Evolutionary conservation across 169 alveolate genomes (phyloP).

Genomic region (Plasmodium berghei): DNA sequence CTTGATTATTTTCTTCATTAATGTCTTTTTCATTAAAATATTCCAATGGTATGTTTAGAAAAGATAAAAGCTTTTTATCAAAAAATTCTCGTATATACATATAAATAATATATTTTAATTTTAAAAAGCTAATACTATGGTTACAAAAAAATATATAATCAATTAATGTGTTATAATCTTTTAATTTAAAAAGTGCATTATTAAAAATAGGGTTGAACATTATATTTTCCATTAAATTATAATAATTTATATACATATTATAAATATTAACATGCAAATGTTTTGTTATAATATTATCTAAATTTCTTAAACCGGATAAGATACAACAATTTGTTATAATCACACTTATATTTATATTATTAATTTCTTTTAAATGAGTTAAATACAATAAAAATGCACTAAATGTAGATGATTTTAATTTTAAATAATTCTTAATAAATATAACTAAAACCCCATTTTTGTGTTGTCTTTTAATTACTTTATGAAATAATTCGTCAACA

Average conservation of each 20-base stretch:
- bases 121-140: slow-evolving; percentile 20
- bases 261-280: slow-evolving; percentile 50
- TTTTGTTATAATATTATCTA: slow-evolving; percentile 42
- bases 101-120: slow-evolving; percentile 38
- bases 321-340: slow-evolving; percentile 49
- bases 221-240: slow-evolving; percentile 28
- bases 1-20: not conserved
- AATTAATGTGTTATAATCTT: slow-evolving; percentile 35
- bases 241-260: slow-evolving; percentile 54
- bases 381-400: slow-evolving; percentile 40
- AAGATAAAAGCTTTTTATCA: slow-evolving; percentile 47
- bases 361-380: slow-evolving; percentile 46
- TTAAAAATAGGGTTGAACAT: slow-evolving; percentile 52
- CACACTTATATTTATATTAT: slow-evolving; percentile 51
- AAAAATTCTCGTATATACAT: slow-evolving; percentile 60
- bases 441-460: slow-evolving; percentile 32
- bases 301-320: slow-evolving; percentile 35
- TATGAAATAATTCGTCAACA: slow-evolving; percentile 29
- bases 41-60: slow-evolving; percentile 29
- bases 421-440: slow-evolving; percentile 52
- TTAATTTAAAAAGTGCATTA: slow-evolving; percentile 30
- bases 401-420: slow-evolving; percentile 47
- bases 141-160: slow-evolving; percentile 19
- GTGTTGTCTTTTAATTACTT: slow-evolving; percentile 7
- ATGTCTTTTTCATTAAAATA: slow-evolving; percentile 6